Base-by-base conservation (phyloP, 371 early-diverging fungal genomes). In the Mucor indicus region DNA sequence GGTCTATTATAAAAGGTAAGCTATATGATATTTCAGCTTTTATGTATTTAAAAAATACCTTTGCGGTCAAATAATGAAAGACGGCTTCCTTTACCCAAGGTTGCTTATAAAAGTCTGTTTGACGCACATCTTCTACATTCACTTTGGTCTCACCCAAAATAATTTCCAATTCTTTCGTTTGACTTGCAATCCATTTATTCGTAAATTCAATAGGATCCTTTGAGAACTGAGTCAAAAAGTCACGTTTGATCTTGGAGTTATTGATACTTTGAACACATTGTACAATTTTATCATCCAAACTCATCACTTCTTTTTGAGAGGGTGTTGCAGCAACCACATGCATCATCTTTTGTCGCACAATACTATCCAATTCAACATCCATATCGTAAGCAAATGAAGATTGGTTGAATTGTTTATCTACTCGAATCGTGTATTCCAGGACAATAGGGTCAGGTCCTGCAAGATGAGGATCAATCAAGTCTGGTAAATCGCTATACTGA, bases 61-160 rank as follows among this genome's bases (percentile, higher is more conserved):
- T 85, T 35, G 85, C 76, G 4, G 84, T 78, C 37, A 90, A 63
- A 61, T 90, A 91, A 46, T 94, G 91, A 67, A 93, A 91, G 1
- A 95, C 85, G 0, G 95, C 95, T 67, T 96, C 96, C 38, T 87
- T 80, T 21, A 91, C 90, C 89, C 90, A 91, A 27, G 83, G 79
- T 57, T 93, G 84, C 46, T 89, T 81, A 60, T 87, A 96, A 57
- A 94, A 90, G 27, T 87, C 88, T 4, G 87, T 68, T 32, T 83
- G 77, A 46, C 93, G 75, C 40, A 81, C 82, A 44, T 92, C 92
- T 60, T 96, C 96, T 53, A 84, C 53, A 57, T 91, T 93, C 33
- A 91, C 81, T 38, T 86, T 83, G 15, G 77, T 83, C 56, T 93
- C 94, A 19, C 95, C 96, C 44, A 95, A 54, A 12, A 93, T 84